phyloP scores from a whole-genome alignment of 2,329 filamentous ascomycete species.

The Drechmeria coniospora region DNA sequence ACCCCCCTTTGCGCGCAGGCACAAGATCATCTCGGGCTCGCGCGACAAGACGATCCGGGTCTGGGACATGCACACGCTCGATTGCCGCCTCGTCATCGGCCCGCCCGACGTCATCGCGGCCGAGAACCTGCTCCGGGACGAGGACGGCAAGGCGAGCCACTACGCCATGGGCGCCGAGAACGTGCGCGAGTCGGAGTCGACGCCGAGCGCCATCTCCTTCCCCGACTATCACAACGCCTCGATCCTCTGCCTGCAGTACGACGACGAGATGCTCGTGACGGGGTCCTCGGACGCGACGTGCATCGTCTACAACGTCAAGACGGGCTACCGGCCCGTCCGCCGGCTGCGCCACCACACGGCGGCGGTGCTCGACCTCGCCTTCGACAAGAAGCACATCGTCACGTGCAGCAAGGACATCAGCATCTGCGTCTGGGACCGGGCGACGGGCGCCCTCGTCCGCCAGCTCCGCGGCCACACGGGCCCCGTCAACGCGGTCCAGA shows the following conservation, averaged over 20 bases:
- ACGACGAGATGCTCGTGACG: conserved; percentile 82
- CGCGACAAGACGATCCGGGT: conserved; percentile 90
- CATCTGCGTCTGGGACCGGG: conserved; percentile 88
- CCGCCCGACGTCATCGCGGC: conserved; percentile 49
- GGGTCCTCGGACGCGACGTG: conserved; percentile 86
- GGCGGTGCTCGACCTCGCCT: conserved; percentile 84
- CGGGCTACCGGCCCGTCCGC: conserved; percentile 63
- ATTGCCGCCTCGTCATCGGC: conserved; percentile 76
- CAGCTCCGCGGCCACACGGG: conserved; percentile 75
- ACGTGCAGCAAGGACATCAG: conserved; percentile 93
- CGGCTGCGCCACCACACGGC: conserved; percentile 67
- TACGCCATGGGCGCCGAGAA: conserved; percentile 39
- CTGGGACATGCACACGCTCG: conserved; percentile 84
- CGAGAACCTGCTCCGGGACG: conserved; percentile 33
- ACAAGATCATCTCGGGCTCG: conserved; percentile 93
- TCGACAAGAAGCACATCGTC: conserved; percentile 83
- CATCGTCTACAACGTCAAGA: conserved; percentile 77
- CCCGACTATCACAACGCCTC: conserved; percentile 70
- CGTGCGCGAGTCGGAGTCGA: conserved; percentile 27
- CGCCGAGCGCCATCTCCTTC: conserved; percentile 41
- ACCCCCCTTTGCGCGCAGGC: too few species aligned
- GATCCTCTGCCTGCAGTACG: conserved; percentile 89
- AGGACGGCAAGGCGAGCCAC: conserved; percentile 34
- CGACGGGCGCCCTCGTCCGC: conserved; percentile 59
- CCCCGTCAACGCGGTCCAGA: conserved; percentile 90